phyloP scores from a whole-genome alignment of 495 filamentous ascomycete genomes.

The Tuber brumale region DNA sequence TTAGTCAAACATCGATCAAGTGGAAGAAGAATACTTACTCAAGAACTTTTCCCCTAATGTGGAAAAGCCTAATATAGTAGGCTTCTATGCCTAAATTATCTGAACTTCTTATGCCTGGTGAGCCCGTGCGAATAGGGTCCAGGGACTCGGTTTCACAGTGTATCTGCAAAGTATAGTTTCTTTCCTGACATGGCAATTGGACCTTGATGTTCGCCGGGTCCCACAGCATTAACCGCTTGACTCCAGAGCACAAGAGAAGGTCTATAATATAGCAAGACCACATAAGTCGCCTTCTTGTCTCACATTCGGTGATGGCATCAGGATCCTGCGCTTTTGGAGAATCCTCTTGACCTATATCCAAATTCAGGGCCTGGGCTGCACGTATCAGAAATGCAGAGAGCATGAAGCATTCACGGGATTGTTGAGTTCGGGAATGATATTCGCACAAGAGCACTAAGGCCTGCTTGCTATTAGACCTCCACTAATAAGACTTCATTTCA shows the following conservation, averaged over 20 bases:
- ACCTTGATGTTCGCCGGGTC: background rate
- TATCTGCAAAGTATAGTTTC: conserved; percentile 1
- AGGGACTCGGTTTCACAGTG: background rate
- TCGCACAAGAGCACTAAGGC: background rate
- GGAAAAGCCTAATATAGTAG: background rate
- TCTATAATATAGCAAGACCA: background rate
- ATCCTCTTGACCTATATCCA: background rate
- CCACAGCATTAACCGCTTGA: background rate
- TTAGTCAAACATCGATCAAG: background rate
- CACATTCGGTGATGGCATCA: conserved; percentile 1
- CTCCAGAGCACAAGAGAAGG: conserved; percentile 1
- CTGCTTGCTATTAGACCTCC: background rate
- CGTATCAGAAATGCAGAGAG: background rate
- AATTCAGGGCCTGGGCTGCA: background rate
- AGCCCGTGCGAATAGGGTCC: background rate
- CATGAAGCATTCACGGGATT: background rate
- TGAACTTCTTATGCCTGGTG: background rate
- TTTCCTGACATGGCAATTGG: background rate
- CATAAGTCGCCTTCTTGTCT: conserved; percentile 3
- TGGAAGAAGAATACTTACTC: background rate
- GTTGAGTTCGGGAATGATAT: background rate
- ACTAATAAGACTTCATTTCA: background rate
- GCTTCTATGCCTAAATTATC: conserved; percentile 1
- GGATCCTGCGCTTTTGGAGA: background rate
- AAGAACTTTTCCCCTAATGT: conserved; percentile 1